These are phyloP conservation scores for Fusarium transvaalense DNA, from an alignment of 2,329 filamentous ascomycete genomes.

Conservation along the genomic window DNA sequence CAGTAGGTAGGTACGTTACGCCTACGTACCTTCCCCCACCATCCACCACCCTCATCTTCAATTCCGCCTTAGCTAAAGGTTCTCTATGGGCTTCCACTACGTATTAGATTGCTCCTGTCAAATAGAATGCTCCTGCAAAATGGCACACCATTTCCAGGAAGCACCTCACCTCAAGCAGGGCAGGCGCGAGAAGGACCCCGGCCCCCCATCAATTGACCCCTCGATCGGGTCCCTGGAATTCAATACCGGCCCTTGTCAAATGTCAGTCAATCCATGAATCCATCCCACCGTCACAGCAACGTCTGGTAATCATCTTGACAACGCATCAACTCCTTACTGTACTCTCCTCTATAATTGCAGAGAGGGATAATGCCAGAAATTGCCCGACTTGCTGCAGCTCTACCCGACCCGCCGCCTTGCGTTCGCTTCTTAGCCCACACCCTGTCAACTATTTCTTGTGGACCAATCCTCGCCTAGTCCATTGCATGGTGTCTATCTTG, in stretches of 20 bases:
- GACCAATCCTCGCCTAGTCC: conserved; percentile 39
- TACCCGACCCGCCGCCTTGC: conserved; percentile 50
- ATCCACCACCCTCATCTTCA: conserved; percentile 28
- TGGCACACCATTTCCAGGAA: conserved; percentile 28
- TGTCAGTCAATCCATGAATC: conserved; percentile 23
- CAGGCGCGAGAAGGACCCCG: conserved; percentile 28
- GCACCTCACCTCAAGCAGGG: not conserved
- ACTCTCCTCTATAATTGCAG: conserved; percentile 33
- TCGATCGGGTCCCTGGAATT: conserved; percentile 40
- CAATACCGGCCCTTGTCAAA: conserved; percentile 27
- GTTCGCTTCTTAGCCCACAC: conserved; percentile 41
- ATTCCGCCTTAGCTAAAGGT: conserved; percentile 7
- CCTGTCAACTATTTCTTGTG: conserved; percentile 25
- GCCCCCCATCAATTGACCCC: conserved; percentile 19
- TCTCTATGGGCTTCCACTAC: conserved; percentile 26
- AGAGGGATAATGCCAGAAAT: conserved; percentile 31
- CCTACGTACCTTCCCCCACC: conserved; percentile 38
- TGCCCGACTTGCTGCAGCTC: conserved; percentile 50
- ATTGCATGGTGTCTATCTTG: conserved; percentile 37
- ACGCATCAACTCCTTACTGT: conserved; percentile 61
- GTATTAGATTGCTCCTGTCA: conserved; percentile 24
- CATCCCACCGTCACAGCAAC: conserved; percentile 48
- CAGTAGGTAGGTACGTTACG: conserved; percentile 31
- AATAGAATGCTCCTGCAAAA: not conserved
- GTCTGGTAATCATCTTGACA: conserved; percentile 60